Evolutionary conservation across 2,329 filamentous ascomycete genomes (phyloP), one percentile per base, ranked within the genome.

Genomic region (Trichoderma endophyticum): DNA sequence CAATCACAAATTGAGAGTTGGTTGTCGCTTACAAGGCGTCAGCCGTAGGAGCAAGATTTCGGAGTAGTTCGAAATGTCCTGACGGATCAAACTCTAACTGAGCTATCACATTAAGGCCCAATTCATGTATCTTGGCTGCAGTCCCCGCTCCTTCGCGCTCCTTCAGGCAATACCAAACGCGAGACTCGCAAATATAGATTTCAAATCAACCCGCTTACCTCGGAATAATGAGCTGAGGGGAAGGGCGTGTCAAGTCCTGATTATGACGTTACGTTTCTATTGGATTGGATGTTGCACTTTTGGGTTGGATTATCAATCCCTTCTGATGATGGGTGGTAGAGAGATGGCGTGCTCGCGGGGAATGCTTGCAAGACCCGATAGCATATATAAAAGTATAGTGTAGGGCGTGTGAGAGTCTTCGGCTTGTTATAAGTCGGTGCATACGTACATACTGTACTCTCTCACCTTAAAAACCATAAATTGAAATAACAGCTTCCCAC

Each of bases 311-410:
- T 78, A 78, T 76, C 75, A 77, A 77, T 77, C 75, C 64, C 28
- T 36, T 39, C 51, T 72, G 48, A 43, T 59, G 66, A 62, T 59
- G 67, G 60, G 71, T 71, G 70, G 67, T 56, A 61, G 30, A 56
- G 34, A 43, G 48, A 78, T 79, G 74, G 70, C 76, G 77, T 78
- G 76, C 75, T 78, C 64, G 64, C 73, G 72, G 73, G 73, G 72
- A 57, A 65, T 54, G 30, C 14, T 39, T 51, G 36, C n/a, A 28
- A 30, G 8, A 24, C 18, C 8, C 48, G 57, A 63, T 54, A 24
- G n/a, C 30, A 43, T 26, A 43, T 21, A 66, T 59, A 71, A 3
- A 3, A 15, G 34, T 43, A 43, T n/a, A 43, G 39, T 61, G 24
- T 26, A 61, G 21, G 30, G n/a, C 56, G 28, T 39, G 9, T 24